Evolutionary conservation across 768 basidiomycete genomes (phyloP).

Genomic region (Baorangia bicolor): DNA sequence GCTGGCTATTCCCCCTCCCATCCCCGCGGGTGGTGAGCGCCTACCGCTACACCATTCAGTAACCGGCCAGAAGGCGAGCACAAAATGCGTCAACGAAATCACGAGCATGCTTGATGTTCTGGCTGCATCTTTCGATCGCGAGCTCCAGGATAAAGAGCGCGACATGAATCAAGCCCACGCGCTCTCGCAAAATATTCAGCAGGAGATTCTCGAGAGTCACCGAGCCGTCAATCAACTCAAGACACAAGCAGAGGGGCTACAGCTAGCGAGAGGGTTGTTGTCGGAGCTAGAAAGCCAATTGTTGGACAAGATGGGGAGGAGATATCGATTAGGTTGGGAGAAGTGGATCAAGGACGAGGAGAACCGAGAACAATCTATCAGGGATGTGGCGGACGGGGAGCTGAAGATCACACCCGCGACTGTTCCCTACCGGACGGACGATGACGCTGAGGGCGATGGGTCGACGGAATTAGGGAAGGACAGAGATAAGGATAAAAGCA

Average conservation of each 20-base stretch:
- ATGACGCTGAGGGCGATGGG: slow-evolving; percentile 42
- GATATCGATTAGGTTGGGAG: slow-evolving; percentile 88
- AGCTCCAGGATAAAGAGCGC: slow-evolving; percentile 87
- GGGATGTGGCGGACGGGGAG: slow-evolving; percentile 60
- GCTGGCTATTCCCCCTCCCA: slow-evolving; percentile 43
- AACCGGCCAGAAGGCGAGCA: slow-evolving; percentile 83
- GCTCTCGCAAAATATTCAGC: slow-evolving; percentile 80
- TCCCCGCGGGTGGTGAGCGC: slow-evolving; percentile 51
- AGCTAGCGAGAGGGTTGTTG: slow-evolving; percentile 57
- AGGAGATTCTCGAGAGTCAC: slow-evolving; percentile 86
- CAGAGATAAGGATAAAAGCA: slow-evolving; percentile 48
- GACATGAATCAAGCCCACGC: slow-evolving; percentile 89
- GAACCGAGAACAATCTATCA: slow-evolving; percentile 65
- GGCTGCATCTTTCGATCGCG: slow-evolving; percentile 87
- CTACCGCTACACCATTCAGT: slow-evolving; percentile 83
- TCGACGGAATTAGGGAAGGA: slow-evolving; percentile 35
- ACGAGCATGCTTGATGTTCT: slow-evolving; percentile 84
- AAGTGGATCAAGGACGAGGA: slow-evolving; percentile 91
- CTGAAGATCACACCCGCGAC: slow-evolving; percentile 47
- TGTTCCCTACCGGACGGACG: slow-evolving; percentile 46
- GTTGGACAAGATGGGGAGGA: slow-evolving; percentile 70
- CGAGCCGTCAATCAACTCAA: slow-evolving; percentile 70
- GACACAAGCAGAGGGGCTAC: slow-evolving; percentile 63
- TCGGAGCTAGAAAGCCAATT: slow-evolving; percentile 65
- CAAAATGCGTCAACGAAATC: slow-evolving; percentile 81